phyloP scores from a whole-genome alignment of 768 basidiomycete genomes.

The Tricholomella constricta region DNA sequence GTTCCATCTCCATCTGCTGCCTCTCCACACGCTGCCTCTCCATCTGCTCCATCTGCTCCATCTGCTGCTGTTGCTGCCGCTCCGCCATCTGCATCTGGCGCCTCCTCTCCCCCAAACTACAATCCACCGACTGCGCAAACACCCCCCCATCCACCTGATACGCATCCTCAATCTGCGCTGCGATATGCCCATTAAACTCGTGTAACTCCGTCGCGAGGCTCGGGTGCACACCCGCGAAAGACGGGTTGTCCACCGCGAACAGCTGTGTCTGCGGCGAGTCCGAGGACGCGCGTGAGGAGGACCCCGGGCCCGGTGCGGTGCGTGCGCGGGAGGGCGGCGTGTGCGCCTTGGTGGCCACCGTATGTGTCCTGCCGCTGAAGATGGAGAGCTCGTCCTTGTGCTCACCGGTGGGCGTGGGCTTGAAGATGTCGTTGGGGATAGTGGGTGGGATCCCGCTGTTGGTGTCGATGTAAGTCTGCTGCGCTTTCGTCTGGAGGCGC shows the following conservation, averaged over 20 bases:
- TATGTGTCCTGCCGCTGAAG: conserved; percentile 76
- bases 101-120: background rate
- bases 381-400: conserved; percentile 72
- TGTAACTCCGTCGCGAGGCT: conserved; percentile 56
- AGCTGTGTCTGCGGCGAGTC: conserved; percentile 30
- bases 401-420: conserved; percentile 44
- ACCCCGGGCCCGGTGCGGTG: background rate
- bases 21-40: conserved; percentile 23
- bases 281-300: conserved; percentile 18
- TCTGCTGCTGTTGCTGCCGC: conserved; percentile 31
- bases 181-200: conserved; percentile 57
- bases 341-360: conserved; percentile 50
- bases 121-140: conserved; percentile 28
- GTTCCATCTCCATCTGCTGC: conserved; percentile 19
- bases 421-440: conserved; percentile 61
- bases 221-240: conserved; percentile 55
- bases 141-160: conserved; percentile 39
- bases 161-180: conserved; percentile 50
- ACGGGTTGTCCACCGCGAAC: conserved; percentile 33
- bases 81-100: conserved; percentile 17
- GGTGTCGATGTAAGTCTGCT: conserved; percentile 49
- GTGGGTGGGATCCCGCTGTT: conserved; percentile 46
- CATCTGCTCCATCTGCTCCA: conserved; percentile 26
- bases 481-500: conserved; percentile 63
- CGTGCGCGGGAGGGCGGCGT: conserved; percentile 14